Percentiles rank a stretch among this genome's conserved stretches.
phyloP scores from a whole-genome alignment of 2,329 filamentous ascomycete genomes.

The Pseudocercospora crystallina region DNA sequence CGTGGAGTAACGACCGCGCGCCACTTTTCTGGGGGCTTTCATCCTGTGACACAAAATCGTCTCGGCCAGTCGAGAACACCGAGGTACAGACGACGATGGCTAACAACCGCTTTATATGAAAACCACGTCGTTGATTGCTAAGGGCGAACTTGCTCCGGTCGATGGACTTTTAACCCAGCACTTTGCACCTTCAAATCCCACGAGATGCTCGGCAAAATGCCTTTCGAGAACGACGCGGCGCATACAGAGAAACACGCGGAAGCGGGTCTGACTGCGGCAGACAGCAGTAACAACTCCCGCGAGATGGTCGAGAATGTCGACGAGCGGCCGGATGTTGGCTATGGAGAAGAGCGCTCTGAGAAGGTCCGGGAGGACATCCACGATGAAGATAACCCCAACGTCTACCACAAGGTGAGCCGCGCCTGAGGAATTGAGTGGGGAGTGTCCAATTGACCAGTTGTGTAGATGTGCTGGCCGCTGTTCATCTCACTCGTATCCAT shows the following conservation, averaged over 20 bases:
- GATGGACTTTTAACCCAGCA: background rate
- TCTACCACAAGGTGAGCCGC: conserved; percentile 18
- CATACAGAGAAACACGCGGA: conserved; percentile 9
- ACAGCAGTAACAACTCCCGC: conserved; percentile 13
- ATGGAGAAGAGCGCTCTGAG: conserved; percentile 15
- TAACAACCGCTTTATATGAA: conserved; percentile 6
- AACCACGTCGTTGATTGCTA: background rate
- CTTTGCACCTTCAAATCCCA: too few relatives aligned
- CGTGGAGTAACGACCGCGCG: conserved; percentile 10
- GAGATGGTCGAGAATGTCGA: conserved; percentile 7
- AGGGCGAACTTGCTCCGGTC: background rate
- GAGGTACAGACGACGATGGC: conserved; percentile 7
- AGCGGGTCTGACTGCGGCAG: conserved; percentile 3
- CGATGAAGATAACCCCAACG: conserved; percentile 19
- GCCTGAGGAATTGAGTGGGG: too few relatives aligned
- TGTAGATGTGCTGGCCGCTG: conserved; percentile 12
- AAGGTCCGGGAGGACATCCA: conserved; percentile 6
- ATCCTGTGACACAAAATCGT: conserved; percentile 3
- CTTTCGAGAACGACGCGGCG: too few relatives aligned
- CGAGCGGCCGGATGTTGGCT: conserved; percentile 8
- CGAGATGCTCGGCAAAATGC: too few relatives aligned
- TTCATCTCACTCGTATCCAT: conserved; percentile 49
- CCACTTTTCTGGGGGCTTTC: conserved; percentile 9
- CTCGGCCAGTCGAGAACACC: conserved; percentile 4
- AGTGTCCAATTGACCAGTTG: too few relatives aligned